Evolutionary conservation across 2,329 filamentous ascomycete species (phyloP).

Genomic region (Zelopaecilomyces penicillatus): DNA sequence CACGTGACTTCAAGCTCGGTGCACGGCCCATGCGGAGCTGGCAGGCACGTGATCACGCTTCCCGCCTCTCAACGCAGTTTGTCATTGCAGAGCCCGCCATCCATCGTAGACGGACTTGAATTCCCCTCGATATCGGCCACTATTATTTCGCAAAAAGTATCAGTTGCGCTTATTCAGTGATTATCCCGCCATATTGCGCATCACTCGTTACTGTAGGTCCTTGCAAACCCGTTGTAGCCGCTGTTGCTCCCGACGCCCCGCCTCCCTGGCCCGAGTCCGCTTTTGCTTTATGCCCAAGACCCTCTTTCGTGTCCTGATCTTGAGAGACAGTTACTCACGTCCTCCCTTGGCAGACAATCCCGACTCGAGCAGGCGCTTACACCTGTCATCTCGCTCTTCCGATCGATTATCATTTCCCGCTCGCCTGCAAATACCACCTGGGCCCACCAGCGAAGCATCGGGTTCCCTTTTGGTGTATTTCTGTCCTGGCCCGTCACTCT

Average conservation of each 20-base stretch:
- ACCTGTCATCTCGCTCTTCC: conserved; percentile 7
- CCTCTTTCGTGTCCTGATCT: conserved; percentile 13
- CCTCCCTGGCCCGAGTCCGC: conserved; percentile 7
- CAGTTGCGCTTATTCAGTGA: conserved; percentile 28
- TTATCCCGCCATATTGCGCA: conserved; percentile 22
- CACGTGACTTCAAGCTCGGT: conserved; percentile 5
- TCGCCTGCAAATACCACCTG: no score
- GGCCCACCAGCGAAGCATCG: no score
- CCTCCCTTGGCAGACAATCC: conserved; percentile 16
- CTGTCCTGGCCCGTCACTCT: no score
- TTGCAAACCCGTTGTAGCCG: conserved; percentile 5
- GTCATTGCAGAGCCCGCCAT: conserved; percentile 11
- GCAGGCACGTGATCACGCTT: conserved; percentile 7
- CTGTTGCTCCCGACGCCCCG: not conserved
- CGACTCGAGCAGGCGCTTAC: conserved; percentile 14
- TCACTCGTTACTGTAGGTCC: conserved; percentile 27
- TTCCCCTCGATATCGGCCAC: conserved; percentile 25
- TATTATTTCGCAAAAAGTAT: conserved; percentile 31
- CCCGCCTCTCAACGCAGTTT: conserved; percentile 13
- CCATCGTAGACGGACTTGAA: conserved; percentile 9
- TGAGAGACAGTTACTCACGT: conserved; percentile 16
- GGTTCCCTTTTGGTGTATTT: no score
- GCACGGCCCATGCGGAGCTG: conserved; percentile 7
- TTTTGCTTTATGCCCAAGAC: conserved; percentile 2
- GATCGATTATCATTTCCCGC: not conserved